Evolutionary conservation across 1,284 basidiomycete genomes (phyloP).

Genomic region (Malassezia vespertilionis): DNA sequence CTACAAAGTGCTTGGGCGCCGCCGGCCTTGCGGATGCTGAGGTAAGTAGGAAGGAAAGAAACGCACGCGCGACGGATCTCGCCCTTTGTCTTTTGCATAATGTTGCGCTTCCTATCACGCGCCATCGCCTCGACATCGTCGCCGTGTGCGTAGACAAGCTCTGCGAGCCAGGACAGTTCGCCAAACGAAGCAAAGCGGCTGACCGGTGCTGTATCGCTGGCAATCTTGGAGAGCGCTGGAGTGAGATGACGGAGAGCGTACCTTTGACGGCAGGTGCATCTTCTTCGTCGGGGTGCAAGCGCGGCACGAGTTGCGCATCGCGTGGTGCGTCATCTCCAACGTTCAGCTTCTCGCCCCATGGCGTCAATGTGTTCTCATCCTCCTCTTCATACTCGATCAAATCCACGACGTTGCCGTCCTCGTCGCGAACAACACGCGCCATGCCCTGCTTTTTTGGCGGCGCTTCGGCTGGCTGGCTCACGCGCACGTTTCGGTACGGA

Average conservation of each 20-base stretch:
- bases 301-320: constrained; percentile 17
- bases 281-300: constrained; percentile 4
- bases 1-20: not conserved
- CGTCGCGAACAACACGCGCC: constrained; percentile 75
- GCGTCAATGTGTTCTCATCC: constrained; percentile 43
- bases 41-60: not conserved
- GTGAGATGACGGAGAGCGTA: constrained; percentile 4
- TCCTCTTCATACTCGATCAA: constrained; percentile 61
- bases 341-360: constrained; percentile 44
- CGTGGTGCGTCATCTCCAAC: constrained; percentile 17
- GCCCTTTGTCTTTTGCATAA: constrained; percentile 74
- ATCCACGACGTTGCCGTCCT: constrained; percentile 64
- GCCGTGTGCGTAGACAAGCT: constrained; percentile 63
- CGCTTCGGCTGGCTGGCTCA: not conserved
- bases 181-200: constrained; percentile 60
- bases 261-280: constrained; percentile 13
- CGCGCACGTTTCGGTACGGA: constrained; percentile 9
- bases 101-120: constrained; percentile 66
- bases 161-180: constrained; percentile 60
- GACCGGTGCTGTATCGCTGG: constrained; percentile 51
- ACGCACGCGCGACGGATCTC: constrained; percentile 55
- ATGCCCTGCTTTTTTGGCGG: constrained; percentile 53
- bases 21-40: constrained; percentile 16
- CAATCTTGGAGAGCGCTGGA: constrained; percentile 52
- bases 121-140: constrained; percentile 67